Evolutionary conservation across 345 rosid genomes (phyloP), one percentile per base, ranked within the genome.

Genomic region (Gossypium sturtianum): DNA sequence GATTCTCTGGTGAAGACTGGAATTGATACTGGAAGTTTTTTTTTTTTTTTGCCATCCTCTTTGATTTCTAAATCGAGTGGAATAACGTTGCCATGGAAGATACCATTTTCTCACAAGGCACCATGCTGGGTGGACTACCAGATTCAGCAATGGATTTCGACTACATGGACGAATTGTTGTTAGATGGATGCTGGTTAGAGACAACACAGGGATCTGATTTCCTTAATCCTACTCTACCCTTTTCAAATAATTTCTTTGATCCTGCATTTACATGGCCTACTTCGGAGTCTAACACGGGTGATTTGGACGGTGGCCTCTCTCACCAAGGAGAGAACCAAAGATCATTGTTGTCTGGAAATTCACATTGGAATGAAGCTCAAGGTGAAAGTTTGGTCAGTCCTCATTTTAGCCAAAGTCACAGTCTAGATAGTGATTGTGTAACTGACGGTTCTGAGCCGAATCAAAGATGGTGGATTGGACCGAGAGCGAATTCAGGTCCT

Each of bases 101-200:
- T 72, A 76, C 78, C 65, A 53, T 76, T 75, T 84, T 86, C 29
- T 84, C 89, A 56, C 74, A 88, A 5, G 82, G 80, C 49, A 70
- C 83, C 45, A 34, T 81, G 78, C 45, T 71, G 54, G 78, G 71
- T 5, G 60, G 76, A 63, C 78, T 84, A 1, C 52, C 56, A 12
- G 89, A 85, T 84, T 74, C 86, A 4, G 73, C 81, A 23, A 89
- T 89, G 97, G 97, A 94, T 71, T 74, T 83, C 27, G 97, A 87
- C 63, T 84, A 49, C 83, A 87, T 94, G 87, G 87, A 94, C 80
- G 93, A 89, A n/a, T 80, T 94, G 77, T 73, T 94, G 70, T 81
- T 91, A 38, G 95, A 92, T 57, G 98, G 98, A 59, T 94, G 93
- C 85, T 94, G 98, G 97, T 80, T 91, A 79, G 95, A 94, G 81